phyloP scores from a whole-genome alignment of 1,284 basidiomycete species.

The Volvariella volvacea region DNA sequence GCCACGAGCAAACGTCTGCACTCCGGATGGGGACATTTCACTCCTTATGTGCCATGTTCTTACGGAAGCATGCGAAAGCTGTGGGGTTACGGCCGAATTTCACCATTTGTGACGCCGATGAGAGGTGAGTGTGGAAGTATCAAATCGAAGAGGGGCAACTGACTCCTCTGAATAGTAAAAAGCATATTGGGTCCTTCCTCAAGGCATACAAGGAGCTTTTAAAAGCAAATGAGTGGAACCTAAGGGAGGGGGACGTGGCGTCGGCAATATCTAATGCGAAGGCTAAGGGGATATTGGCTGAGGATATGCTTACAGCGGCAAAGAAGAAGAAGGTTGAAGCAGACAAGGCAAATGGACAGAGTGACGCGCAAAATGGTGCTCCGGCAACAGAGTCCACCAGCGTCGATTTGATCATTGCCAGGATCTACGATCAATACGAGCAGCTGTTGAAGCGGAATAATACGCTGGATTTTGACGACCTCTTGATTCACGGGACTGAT shows the following conservation, averaged over 20 bases:
- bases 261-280: conserved; percentile 80
- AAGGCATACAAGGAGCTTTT: conserved; percentile 50
- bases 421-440: conserved; percentile 71
- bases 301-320: conserved; percentile 27
- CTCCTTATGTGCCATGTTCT: conserved; percentile 66
- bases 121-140: conserved; percentile 47
- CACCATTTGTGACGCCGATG: conserved; percentile 78
- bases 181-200: conserved; percentile 58
- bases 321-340: conserved; percentile 12
- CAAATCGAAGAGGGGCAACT: conserved; percentile 5
- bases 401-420: conserved; percentile 35
- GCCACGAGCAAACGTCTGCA: conserved; percentile 49
- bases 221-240: conserved; percentile 36
- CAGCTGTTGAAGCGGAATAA: conserved; percentile 54
- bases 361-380: conserved; percentile 10
- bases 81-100: conserved; percentile 73
- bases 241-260: conserved; percentile 57
- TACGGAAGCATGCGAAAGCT: conserved; percentile 59
- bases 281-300: conserved; percentile 57
- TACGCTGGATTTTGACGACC: conserved; percentile 87
- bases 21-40: conserved; percentile 84
- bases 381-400: conserved; percentile 9
- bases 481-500: conserved; percentile 73
- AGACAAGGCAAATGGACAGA: conserved; percentile 5
- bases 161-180: conserved; percentile 50